Evolutionary conservation across 2,329 filamentous ascomycete species (phyloP).

Genomic region (Passalora sequoiae): DNA sequence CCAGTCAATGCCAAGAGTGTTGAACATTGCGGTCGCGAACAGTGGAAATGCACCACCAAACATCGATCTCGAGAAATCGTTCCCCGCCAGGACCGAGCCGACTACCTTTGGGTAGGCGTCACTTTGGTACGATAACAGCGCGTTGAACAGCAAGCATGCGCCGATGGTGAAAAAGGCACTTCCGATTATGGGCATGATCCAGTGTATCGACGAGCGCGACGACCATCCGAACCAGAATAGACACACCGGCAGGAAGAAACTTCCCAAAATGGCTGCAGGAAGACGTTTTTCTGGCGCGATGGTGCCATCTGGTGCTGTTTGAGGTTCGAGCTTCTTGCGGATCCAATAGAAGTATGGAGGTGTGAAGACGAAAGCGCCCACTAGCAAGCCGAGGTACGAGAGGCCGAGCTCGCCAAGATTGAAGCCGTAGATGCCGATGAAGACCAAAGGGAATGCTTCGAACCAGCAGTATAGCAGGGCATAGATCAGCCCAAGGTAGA

Average conservation of each 20-base stretch:
- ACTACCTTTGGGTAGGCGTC: slow-evolving; percentile 38
- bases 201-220: slow-evolving; percentile 28
- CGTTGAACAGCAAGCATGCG: slow-evolving; percentile 41
- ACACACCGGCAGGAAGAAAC: slow-evolving; percentile 36
- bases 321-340: slow-evolving; percentile 33
- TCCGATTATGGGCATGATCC: slow-evolving; percentile 37
- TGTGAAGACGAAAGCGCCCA: slow-evolving; percentile 33
- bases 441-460: slow-evolving; percentile 40
- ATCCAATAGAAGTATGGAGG: slow-evolving; percentile 36
- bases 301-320: slow-evolving; percentile 36
- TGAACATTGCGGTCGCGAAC: slow-evolving; percentile 34
- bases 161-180: slow-evolving; percentile 31
- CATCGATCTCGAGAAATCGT: slow-evolving; percentile 36
- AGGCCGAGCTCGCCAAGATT: slow-evolving; percentile 33
- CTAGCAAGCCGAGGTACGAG: slow-evolving; percentile 36
- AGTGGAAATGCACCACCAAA: slow-evolving; percentile 41
- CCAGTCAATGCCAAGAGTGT: slow-evolving; percentile 34
- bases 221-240: slow-evolving; percentile 42
- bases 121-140: slow-evolving; percentile 38
- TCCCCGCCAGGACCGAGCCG: slow-evolving; percentile 38
- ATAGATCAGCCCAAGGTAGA: slow-evolving; percentile 40
- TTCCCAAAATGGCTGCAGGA: slow-evolving; percentile 33
- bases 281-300: slow-evolving; percentile 37
- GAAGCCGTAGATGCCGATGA: slow-evolving; percentile 37
- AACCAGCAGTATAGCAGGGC: slow-evolving; percentile 41